Evolutionary conservation across 2,329 filamentous ascomycete genomes (phyloP), one percentile per base, ranked within the genome.

Genomic region (Apiospora aurea): DNA sequence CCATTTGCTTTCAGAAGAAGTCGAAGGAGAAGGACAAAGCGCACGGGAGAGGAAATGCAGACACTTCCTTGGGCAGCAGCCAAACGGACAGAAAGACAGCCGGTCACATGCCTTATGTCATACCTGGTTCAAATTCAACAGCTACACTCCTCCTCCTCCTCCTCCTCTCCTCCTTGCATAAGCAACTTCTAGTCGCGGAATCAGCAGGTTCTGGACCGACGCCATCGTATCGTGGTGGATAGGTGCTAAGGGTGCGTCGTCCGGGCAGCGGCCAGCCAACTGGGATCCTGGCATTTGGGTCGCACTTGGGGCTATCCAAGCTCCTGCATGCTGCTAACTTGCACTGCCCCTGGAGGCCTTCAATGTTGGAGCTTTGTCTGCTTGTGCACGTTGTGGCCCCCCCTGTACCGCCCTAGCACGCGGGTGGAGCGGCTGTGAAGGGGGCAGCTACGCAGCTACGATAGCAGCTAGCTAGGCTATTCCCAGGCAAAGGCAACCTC

Each of bases 151-250:
- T 51, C 21, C 47, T 16, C 44, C 14, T 29, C 26, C n/a, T 13
- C 2, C 13, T 7, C 34, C 53, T 61, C 53, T 61, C 29, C 53
- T 64, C 21, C 34, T 64, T 64, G 34, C 57, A 18, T 34, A 61
- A 34, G 57, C 34, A 64, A 64, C 57, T 34, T 64, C 34, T 41
- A 41, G 57, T 64, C 21, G 57, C 57, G 57, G 29, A 64, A 64
- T 64, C 57, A 64, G 57, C 57, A 64, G 57, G 57, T 64, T 64
- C 57, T 64, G 57, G 57, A 64, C 57, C 57, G 57, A 64, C 57
- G 34, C 34, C 26, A 16, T 26, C 21, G 4, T 29, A 29, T 29
- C 26, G 53, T 61, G 53, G 53, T 38, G 53, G 53, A 21, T 21
- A 21, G 7, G 11, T 2, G 57, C 57, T 64, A 64, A 34, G 13